Evolutionary conservation across 1,284 basidiomycete species (phyloP).

Genomic region (Malassezia pachydermatis): DNA sequence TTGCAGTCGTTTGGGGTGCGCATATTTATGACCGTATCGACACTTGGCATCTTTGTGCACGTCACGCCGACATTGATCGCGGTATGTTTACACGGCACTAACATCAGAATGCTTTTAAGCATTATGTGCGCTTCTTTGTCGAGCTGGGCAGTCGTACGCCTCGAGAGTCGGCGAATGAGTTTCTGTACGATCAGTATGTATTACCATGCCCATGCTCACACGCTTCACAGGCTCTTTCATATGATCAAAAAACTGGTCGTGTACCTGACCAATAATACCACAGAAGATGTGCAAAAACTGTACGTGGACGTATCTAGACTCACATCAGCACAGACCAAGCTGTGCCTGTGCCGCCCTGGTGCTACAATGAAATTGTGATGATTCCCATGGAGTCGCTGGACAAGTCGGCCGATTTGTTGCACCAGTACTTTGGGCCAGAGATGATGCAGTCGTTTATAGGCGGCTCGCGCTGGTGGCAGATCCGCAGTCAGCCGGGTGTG

Average conservation of each 20-base stretch:
- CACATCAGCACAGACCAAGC: constrained; percentile 58
- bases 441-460: constrained; percentile 67
- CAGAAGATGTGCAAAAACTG: constrained; percentile 44
- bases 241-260: constrained; percentile 27
- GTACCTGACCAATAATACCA: constrained; percentile 41
- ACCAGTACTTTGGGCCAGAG: constrained; percentile 73
- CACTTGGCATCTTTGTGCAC: constrained; percentile 27
- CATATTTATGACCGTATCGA: constrained; percentile 36
- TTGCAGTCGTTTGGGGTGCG: too few relatives aligned
- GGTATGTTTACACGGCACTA: constrained; percentile 9
- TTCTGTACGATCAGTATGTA: constrained; percentile 21
- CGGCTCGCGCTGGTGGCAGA: constrained; percentile 86
- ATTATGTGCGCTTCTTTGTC: constrained; percentile 13
- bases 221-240: constrained; percentile 17
- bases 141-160: not conserved
- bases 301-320: not conserved
- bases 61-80: constrained; percentile 39
- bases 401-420: constrained; percentile 65
- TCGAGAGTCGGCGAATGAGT: constrained; percentile 20
- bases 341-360: constrained; percentile 75
- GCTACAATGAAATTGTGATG: constrained; percentile 64
- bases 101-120: constrained; percentile 11
- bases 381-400: constrained; percentile 61
- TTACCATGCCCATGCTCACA: not conserved
- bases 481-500: constrained; percentile 55